Percentiles rank a stretch among this genome's conserved stretches.
Evolutionary conservation across 2,329 filamentous ascomycete genomes (phyloP).

Genomic region (Dothiorella sarmentorum): DNA sequence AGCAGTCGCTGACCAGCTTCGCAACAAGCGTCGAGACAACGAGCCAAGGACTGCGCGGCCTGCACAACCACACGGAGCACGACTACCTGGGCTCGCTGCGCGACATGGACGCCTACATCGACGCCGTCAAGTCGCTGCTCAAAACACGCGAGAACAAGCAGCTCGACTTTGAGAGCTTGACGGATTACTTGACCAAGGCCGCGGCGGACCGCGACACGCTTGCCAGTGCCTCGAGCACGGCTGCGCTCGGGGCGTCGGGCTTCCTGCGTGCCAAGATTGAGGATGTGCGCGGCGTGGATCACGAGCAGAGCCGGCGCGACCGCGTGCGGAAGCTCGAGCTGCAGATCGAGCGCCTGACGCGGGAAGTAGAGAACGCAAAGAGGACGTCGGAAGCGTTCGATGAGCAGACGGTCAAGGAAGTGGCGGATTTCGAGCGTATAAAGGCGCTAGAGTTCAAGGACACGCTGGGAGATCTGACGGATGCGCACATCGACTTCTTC

Average conservation of each 20-base stretch:
- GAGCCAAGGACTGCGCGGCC: conserved; percentile 68
- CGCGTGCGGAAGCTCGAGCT: conserved; percentile 86
- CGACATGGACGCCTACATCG: conserved; percentile 93
- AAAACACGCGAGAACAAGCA: conserved; percentile 97
- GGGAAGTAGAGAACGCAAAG: conserved; percentile 80
- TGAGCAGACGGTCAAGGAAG: conserved; percentile 91
- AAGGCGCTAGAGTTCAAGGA: conserved; percentile 90
- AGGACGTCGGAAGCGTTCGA: conserved; percentile 89
- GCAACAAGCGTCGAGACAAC: conserved; percentile 82
- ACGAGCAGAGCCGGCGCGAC: conserved; percentile 85
- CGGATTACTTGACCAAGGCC: conserved; percentile 91
- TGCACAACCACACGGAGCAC: conserved; percentile 90
- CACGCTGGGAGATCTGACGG: conserved; percentile 77
- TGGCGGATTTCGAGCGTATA: conserved; percentile 92
- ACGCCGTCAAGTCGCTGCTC: conserved; percentile 80
- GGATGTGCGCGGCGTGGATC: conserved; percentile 93
- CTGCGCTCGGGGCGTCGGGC: conserved; percentile 69
- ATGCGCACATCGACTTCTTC: conserved; percentile 86
- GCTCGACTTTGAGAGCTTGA: conserved; percentile 92
- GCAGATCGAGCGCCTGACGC: conserved; percentile 85
- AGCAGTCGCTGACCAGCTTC: conserved; percentile 78
- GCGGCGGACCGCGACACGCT: conserved; percentile 81
- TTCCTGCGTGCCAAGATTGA: conserved; percentile 94
- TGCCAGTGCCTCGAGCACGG: conserved; percentile 59
- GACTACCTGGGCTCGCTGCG: conserved; percentile 89